These are phyloP conservation scores for Debaryomyces tyrocola DNA, from an alignment of 805 yeast species.

Conservation along the genomic window DNA sequence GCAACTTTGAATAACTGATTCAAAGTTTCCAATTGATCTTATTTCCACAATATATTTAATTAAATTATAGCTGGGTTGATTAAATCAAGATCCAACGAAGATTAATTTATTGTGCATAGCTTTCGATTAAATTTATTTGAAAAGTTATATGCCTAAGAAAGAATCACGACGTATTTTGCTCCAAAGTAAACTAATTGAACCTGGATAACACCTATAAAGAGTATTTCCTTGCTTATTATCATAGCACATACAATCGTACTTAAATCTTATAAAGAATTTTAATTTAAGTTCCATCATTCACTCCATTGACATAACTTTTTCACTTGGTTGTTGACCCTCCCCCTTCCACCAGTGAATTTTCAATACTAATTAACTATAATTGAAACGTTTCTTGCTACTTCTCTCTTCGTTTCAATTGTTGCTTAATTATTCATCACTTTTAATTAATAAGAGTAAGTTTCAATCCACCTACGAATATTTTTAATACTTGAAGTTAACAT, in stretches of 20 bases:
- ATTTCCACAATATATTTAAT: too few relatives aligned
- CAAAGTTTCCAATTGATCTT: too few relatives aligned
- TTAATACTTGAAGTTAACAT: too few relatives aligned
- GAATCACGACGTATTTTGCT: conserved; percentile 39
- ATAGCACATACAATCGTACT: not conserved
- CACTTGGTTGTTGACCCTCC: conserved; percentile 39
- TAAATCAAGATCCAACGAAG: not conserved
- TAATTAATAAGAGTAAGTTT: conserved; percentile 38
- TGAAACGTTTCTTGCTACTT: conserved; percentile 51
- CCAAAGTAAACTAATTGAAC: conserved; percentile 35
- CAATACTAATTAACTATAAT: conserved; percentile 10
- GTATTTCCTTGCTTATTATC: not conserved
- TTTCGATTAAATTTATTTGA: conserved; percentile 5
- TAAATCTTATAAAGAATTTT: not conserved
- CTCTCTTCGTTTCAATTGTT: conserved; percentile 43
- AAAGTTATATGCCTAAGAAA: conserved; percentile 45
- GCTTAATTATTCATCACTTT: conserved; percentile 15
- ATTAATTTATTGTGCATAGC: not conserved
- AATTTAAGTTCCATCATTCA: not conserved
- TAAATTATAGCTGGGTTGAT: not conserved
- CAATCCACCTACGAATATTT: conserved; percentile 27
- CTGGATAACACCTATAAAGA: conserved; percentile 38
- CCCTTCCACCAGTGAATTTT: conserved; percentile 31
- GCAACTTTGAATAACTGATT: too few relatives aligned
- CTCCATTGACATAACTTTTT: conserved; percentile 18